Percentiles rank a stretch among this genome's conserved stretches.
Evolutionary conservation across 306 rosid genomes (phyloP).

Genomic region (Cucurbita maxima): DNA sequence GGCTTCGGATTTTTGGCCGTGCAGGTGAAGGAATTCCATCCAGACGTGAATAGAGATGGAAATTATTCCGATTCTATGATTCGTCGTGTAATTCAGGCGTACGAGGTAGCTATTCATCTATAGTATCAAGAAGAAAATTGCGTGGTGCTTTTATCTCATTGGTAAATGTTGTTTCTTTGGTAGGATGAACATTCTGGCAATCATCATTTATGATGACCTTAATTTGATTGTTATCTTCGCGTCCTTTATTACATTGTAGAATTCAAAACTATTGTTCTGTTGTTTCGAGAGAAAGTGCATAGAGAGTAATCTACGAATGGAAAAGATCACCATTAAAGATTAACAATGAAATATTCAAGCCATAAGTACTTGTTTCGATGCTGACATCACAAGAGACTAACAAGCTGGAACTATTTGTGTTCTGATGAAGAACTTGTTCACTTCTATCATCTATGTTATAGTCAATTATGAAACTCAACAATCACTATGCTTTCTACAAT

Average conservation of each 20-base stretch:
- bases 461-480: not conserved
- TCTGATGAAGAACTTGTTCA: not conserved
- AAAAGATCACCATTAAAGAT: not conserved
- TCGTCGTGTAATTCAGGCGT: slow-evolving; percentile 79
- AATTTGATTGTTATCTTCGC: not conserved
- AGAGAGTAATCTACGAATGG: not conserved
- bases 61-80: slow-evolving; percentile 47
- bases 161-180: not conserved
- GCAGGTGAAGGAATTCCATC: slow-evolving; percentile 89
- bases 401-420: not conserved
- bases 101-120: slow-evolving; percentile 29
- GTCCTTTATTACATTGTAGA: not conserved
- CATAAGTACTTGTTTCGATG: not conserved
- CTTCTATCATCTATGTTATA: not conserved
- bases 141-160: not conserved
- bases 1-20: not conserved
- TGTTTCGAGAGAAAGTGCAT: not conserved
- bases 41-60: slow-evolving; percentile 45
- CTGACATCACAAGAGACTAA: not conserved
- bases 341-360: not conserved
- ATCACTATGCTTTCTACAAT: not conserved
- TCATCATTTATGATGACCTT: not conserved
- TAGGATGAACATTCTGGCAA: not conserved
- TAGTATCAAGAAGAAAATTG: not conserved
- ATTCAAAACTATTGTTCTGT: not conserved